Conservation (phyloP, 1,284 basidiomycete species). For the Schizophyllum amplum region DNA sequence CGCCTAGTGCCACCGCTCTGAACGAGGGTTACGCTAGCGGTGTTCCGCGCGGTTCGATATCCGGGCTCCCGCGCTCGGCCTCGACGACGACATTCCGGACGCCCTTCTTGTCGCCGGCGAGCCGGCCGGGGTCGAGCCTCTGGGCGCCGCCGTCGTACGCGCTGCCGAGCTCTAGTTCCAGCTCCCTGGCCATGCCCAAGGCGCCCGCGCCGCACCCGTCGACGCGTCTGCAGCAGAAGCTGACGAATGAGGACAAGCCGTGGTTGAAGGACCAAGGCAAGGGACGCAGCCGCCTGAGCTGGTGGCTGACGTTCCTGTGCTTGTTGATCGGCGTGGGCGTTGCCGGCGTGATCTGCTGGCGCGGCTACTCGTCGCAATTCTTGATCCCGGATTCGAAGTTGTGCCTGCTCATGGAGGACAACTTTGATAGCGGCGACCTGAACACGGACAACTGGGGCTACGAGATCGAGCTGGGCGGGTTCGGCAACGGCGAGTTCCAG, state of each 20-base stretch:
- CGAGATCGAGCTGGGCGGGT: constrained; percentile 71
- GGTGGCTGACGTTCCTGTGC: constrained; percentile 34
- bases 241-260: constrained; percentile 44
- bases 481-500: constrained; percentile 74
- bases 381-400: constrained; percentile 33
- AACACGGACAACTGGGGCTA: constrained; percentile 40
- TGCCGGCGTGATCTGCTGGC: constrained; percentile 35
- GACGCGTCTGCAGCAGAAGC: constrained; percentile 31
- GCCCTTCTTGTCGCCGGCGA: constrained; percentile 61
- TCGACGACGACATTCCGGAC: constrained; percentile 48
- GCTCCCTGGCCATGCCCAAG: constrained; percentile 23
- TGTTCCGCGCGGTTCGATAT: constrained; percentile 5
- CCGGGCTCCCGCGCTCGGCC: constrained; percentile 24
- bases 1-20: background rate
- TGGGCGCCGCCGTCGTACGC: constrained; percentile 50
- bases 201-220: constrained; percentile 16
- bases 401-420: constrained; percentile 67
- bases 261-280: constrained; percentile 31
- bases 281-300: constrained; percentile 28
- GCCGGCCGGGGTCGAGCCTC: constrained; percentile 46
- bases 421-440: constrained; percentile 42
- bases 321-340: constrained; percentile 33
- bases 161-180: constrained; percentile 24
- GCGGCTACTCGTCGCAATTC: constrained; percentile 24
- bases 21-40: constrained; percentile 1